phyloP scores from a whole-genome alignment of 2,329 filamentous ascomycete species.

The Aspergillus intermedius region DNA sequence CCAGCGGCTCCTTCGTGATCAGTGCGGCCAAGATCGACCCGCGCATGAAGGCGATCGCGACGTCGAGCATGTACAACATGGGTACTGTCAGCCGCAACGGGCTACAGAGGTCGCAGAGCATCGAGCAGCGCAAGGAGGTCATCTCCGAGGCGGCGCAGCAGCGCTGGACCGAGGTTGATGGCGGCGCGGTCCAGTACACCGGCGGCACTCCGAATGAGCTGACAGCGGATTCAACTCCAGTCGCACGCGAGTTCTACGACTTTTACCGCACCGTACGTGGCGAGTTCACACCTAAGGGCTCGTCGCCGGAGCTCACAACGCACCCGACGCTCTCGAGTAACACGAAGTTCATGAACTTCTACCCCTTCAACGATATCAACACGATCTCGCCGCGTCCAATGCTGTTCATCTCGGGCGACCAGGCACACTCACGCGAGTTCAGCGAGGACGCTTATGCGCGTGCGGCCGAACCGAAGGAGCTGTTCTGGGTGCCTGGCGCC shows the following conservation, averaged over 20 bases:
- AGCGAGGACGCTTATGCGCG: no score
- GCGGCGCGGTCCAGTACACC: conserved; percentile 9
- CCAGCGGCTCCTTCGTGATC: conserved; percentile 20
- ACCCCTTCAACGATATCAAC: no score
- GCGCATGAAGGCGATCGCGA: conserved; percentile 14
- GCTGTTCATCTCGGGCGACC: no score
- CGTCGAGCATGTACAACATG: conserved; percentile 11
- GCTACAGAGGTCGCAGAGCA: no score
- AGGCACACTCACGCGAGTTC: no score
- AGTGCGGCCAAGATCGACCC: conserved; percentile 30
- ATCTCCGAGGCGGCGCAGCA: conserved; percentile 11
- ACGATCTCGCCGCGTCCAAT: no score
- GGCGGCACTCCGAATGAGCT: conserved; percentile 16
- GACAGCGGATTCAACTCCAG: conserved; percentile 11
- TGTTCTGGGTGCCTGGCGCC: no score
- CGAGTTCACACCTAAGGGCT: conserved; percentile 1
- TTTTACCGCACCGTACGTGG: conserved; percentile 28
- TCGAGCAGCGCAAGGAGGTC: conserved; percentile 9
- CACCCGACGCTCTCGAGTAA: no score
- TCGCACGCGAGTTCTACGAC: conserved; percentile 23
- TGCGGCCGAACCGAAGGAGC: no score
- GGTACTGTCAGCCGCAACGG: conserved; percentile 2
- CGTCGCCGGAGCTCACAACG: no score
- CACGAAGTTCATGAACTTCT: no score
- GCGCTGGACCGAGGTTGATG: conserved; percentile 15